phyloP scores from a whole-genome alignment of 192 early-diverging fungal genomes.

The Thamnidium elegans region DNA sequence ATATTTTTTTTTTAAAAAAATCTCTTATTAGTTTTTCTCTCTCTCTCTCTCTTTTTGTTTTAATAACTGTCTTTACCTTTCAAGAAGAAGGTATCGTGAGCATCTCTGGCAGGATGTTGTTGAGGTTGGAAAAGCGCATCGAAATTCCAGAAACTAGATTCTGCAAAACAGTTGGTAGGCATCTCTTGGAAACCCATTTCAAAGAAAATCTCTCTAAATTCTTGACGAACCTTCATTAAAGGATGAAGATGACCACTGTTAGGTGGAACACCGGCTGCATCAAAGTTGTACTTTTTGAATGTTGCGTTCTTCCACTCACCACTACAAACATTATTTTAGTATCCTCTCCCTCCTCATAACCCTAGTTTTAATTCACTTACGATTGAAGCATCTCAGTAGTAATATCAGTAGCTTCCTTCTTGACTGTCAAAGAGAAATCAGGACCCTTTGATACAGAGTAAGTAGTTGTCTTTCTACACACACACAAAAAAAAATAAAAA shows the following conservation, averaged over 20 bases:
- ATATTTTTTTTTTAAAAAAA: no score
- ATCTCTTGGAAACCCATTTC: constrained; percentile 99
- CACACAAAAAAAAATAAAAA: constrained; percentile 16
- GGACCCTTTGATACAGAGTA: constrained; percentile 86
- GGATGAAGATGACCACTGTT: constrained; percentile 91
- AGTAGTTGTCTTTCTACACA: constrained; percentile 64
- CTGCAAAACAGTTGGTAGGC: constrained; percentile 96
- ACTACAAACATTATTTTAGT: constrained; percentile 30
- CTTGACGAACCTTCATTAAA: constrained; percentile 98
- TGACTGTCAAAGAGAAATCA: constrained; percentile 81
- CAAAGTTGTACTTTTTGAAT: constrained; percentile 99
- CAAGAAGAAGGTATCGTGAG: constrained; percentile 84
- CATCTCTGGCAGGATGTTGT: constrained; percentile 90
- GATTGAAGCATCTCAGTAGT: constrained; percentile 87
- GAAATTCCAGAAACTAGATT: constrained; percentile 99
- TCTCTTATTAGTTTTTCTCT: background rate
- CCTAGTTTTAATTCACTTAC: constrained; percentile 32
- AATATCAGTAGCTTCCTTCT: constrained; percentile 92
- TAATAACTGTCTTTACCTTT: no score
- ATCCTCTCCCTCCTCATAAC: background rate
- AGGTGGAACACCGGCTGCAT: constrained; percentile 78
- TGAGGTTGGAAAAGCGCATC: constrained; percentile 99
- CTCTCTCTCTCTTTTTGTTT: background rate
- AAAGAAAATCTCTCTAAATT: constrained; percentile 98
- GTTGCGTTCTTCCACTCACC: constrained; percentile 92